phyloP scores from a whole-genome alignment of 352 stramenopile genomes.

The Aphanomyces stellatus region DNA sequence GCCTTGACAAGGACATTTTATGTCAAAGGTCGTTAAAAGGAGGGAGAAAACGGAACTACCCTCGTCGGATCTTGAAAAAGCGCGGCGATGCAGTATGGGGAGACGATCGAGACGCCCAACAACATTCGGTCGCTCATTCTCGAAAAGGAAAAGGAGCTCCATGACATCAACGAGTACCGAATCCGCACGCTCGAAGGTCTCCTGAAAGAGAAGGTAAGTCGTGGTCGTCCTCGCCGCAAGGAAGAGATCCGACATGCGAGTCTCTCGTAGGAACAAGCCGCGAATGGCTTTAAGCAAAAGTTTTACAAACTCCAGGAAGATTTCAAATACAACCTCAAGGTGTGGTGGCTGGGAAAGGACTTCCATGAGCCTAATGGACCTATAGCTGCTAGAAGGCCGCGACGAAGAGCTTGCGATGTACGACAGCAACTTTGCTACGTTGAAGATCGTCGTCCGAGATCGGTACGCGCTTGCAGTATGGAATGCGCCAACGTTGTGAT shows the following conservation, averaged over 20 bases:
- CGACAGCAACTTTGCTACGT: conserved; percentile 69
- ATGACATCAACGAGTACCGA: conserved; percentile 89
- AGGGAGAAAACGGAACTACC: neutral
- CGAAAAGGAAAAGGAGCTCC: conserved; percentile 87
- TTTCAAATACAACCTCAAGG: conserved; percentile 91
- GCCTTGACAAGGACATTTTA: neutral
- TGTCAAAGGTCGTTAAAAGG: neutral
- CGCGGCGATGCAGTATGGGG: neutral
- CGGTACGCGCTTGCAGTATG: conserved; percentile 25
- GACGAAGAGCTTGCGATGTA: conserved; percentile 85
- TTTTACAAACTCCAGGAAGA: conserved; percentile 85
- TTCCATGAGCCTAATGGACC: neutral
- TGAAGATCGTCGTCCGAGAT: conserved; percentile 71
- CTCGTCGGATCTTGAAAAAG: conserved; percentile 9
- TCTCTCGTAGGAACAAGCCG: conserved; percentile 30
- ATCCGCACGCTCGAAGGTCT: conserved; percentile 71
- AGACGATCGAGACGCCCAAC: neutral
- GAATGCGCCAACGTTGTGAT: neutral
- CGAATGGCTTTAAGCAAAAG: conserved; percentile 51
- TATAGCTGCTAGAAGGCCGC: conserved; percentile 69
- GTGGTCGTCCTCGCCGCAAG: neutral
- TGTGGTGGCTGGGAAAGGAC: too few relatives aligned
- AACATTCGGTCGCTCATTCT: conserved; percentile 82
- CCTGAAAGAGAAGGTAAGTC: conserved; percentile 57
- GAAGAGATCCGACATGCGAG: neutral